Conservation (phyloP, 2,329 filamentous ascomycete genomes). For the Pseudogymnoascus sp. region DNA sequence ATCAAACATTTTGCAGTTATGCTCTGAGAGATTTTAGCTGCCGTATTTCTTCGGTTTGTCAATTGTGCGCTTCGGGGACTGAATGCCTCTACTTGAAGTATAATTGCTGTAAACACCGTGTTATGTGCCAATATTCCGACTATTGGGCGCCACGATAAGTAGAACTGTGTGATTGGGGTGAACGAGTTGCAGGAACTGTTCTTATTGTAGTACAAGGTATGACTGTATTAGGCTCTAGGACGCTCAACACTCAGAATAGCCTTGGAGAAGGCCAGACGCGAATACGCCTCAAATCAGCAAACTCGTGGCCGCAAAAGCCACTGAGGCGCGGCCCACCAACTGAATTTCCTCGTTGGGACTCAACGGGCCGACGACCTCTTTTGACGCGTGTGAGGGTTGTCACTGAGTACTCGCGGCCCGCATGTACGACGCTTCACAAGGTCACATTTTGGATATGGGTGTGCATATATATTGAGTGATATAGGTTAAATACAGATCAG, state of each 20-base stretch:
- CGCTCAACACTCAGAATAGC: neutral
- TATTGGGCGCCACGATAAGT: neutral
- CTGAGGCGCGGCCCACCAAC: neutral
- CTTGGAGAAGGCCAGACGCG: neutral
- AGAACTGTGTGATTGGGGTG: neutral
- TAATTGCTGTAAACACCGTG: neutral
- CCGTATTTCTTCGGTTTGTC: neutral
- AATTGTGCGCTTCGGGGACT: neutral
- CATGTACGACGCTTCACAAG: neutral
- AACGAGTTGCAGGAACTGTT: neutral
- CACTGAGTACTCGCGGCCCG: neutral
- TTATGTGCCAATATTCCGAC: neutral
- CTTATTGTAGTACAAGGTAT: neutral
- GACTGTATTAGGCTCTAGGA: neutral
- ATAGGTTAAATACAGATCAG: too few species aligned
- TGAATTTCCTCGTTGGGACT: neutral
- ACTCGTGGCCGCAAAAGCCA: neutral
- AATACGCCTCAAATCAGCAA: neutral
- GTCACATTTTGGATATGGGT: neutral
- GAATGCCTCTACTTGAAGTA: neutral
- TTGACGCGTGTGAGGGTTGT: neutral
- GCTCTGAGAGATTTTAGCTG: neutral
- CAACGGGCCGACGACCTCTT: neutral
- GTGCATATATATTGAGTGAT: neutral
- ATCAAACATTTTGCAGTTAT: neutral